Percentiles rank a stretch among this genome's conserved stretches.
Conservation (phyloP, 2,329 filamentous ascomycete species). For the Monosporascus sp. region DNA sequence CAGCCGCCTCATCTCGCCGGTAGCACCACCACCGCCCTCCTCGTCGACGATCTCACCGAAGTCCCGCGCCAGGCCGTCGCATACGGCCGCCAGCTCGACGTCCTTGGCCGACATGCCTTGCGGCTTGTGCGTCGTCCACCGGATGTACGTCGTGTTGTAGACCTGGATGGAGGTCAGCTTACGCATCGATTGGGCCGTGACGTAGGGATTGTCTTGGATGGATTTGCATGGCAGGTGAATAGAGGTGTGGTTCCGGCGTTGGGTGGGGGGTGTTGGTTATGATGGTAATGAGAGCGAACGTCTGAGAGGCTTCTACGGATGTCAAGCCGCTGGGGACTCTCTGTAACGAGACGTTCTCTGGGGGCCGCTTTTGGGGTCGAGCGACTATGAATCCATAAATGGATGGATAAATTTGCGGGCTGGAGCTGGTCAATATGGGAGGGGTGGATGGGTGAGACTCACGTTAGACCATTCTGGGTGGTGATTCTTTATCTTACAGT, state of each 20-base stretch:
- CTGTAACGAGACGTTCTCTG: no score
- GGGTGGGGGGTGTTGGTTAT: not conserved
- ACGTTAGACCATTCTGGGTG: constrained; percentile 76
- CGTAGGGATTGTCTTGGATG: no score
- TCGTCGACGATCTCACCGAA: constrained; percentile 47
- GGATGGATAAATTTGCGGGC: no score
- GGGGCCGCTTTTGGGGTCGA: no score
- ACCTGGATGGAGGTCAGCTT: constrained; percentile 36
- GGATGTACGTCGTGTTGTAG: constrained; percentile 64
- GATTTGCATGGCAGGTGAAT: no score
- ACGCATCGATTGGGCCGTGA: no score
- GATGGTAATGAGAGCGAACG: not conserved
- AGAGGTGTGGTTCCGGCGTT: not conserved
- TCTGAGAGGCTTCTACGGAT: no score
- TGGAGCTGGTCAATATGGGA: not conserved
- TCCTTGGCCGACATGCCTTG: constrained; percentile 61
- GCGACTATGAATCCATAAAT: no score
- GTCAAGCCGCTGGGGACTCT: no score
- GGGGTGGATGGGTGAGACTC: constrained; percentile 16
- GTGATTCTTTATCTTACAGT: constrained; percentile 64
- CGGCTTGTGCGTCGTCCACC: constrained; percentile 69
- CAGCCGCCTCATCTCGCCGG: constrained; percentile 35
- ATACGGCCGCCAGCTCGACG: constrained; percentile 54
- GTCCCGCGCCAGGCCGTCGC: constrained; percentile 52
- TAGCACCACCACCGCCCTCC: constrained; percentile 8